These are phyloP conservation scores for Microdochium trichocladiopsis DNA, from an alignment of 2,329 filamentous ascomycete species.

Conservation along the genomic window DNA sequence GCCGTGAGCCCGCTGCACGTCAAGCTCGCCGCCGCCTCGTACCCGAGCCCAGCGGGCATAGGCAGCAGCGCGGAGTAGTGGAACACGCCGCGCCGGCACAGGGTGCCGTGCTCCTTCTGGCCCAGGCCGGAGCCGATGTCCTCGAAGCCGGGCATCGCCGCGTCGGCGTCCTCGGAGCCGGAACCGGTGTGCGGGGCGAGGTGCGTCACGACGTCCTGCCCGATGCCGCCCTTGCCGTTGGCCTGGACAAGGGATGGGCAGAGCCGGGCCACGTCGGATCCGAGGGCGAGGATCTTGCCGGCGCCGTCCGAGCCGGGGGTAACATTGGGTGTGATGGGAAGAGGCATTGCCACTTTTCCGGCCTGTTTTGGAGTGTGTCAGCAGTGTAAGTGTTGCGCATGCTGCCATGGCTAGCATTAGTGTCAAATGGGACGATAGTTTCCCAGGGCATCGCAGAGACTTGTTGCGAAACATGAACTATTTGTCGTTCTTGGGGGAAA, in stretches of 20 bases:
- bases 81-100: conserved; percentile 41
- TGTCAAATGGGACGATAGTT: too few species aligned
- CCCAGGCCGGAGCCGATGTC: conserved; percentile 55
- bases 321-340: conserved; percentile 15
- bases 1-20: conserved; percentile 43
- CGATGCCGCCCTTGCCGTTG: too few species aligned
- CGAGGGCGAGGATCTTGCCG: conserved; percentile 32
- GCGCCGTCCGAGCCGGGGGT: conserved; percentile 37
- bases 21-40: conserved; percentile 30
- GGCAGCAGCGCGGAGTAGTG: conserved; percentile 33
- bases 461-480: too few species aligned
- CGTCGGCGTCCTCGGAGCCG: conserved; percentile 41
- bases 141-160: conserved; percentile 49
- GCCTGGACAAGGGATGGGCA: conserved; percentile 11
- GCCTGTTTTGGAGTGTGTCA: not conserved
- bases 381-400: too few species aligned
- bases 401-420: too few species aligned
- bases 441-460: too few species aligned
- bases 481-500: too few species aligned
- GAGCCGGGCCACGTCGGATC: conserved; percentile 5
- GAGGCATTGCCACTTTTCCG: conserved; percentile 23
- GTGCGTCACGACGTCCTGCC: conserved; percentile 35
- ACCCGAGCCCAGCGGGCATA: conserved; percentile 14
- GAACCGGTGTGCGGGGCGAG: conserved; percentile 28
- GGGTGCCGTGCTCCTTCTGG: conserved; percentile 37